A percentile compares a stretch with the other conserved stretches of the same genome.
phyloP scores from a whole-genome alignment of 768 basidiomycete genomes.

The Leucocoprinus leucothites region DNA sequence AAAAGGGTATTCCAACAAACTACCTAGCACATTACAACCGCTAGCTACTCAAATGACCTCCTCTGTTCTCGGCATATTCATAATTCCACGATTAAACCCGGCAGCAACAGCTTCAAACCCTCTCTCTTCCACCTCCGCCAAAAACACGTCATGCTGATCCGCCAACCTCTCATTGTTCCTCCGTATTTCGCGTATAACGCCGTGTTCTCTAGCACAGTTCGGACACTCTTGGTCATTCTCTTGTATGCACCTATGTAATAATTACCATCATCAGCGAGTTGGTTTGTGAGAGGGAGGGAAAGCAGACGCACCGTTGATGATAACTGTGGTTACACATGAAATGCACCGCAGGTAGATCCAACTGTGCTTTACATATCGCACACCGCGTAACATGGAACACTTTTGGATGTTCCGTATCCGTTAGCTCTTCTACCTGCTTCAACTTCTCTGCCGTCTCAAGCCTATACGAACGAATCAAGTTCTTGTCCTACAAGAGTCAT shows the following conservation, averaged over 20 bases:
- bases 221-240: conserved; percentile 92
- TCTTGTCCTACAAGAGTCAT: conserved; percentile 63
- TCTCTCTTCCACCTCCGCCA: conserved; percentile 69
- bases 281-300: background rate
- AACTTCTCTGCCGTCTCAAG: conserved; percentile 78
- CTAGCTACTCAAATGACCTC: conserved; percentile 24
- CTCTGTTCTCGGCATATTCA: conserved; percentile 41
- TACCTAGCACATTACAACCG: no score
- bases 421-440: conserved; percentile 77
- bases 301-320: conserved; percentile 73
- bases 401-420: conserved; percentile 72
- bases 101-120: conserved; percentile 72
- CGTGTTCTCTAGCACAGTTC: conserved; percentile 81
- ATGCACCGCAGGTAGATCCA: conserved; percentile 91
- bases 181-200: conserved; percentile 86
- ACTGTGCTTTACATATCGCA: conserved; percentile 81
- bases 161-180: conserved; percentile 82
- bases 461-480: conserved; percentile 85
- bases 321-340: conserved; percentile 99
- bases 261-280: background rate
- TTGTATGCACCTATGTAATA: conserved; percentile 65
- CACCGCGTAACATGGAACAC: conserved; percentile 96
- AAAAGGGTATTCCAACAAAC: no score
- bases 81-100: conserved; percentile 66
- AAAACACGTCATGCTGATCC: conserved; percentile 78